phyloP scores from a whole-genome alignment of 805 yeast genomes.

The Vanderwaltozyma verrucispora region DNA sequence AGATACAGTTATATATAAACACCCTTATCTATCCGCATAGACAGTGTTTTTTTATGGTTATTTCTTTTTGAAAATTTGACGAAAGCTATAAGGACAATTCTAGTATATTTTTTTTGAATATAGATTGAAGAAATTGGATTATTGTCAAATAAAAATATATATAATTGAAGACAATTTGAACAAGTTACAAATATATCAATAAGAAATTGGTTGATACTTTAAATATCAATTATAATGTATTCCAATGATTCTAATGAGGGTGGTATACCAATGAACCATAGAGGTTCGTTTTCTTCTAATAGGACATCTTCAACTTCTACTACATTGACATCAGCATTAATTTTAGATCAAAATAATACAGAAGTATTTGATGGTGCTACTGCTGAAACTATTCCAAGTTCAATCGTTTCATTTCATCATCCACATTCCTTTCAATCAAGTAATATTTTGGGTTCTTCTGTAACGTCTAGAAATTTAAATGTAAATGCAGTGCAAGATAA shows the following conservation, averaged over 20 bases:
- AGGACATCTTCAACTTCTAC: slow-evolving; percentile 28
- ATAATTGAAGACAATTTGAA: too few species aligned
- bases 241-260: not conserved
- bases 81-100: too few species aligned
- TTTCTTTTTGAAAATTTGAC: too few species aligned
- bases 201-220: too few species aligned
- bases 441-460: slow-evolving; percentile 3
- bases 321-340: slow-evolving; percentile 18
- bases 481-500: not conserved
- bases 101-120: too few species aligned
- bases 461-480: not conserved
- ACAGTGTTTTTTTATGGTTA: too few species aligned
- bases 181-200: too few species aligned
- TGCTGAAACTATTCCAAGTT: slow-evolving; percentile 64
- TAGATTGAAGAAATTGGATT: too few species aligned
- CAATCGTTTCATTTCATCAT: slow-evolving; percentile 68
- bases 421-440: slow-evolving; percentile 41
- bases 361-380: slow-evolving; percentile 76
- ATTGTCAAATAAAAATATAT: too few species aligned
- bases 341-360: slow-evolving; percentile 47
- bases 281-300: slow-evolving; percentile 25
- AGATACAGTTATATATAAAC: too few species aligned
- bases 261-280: not conserved
- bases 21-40: too few species aligned
- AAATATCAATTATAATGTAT: too few species aligned